phyloP scores from a whole-genome alignment of 495 filamentous ascomycete genomes.

The Neohortaea acidophila region DNA sequence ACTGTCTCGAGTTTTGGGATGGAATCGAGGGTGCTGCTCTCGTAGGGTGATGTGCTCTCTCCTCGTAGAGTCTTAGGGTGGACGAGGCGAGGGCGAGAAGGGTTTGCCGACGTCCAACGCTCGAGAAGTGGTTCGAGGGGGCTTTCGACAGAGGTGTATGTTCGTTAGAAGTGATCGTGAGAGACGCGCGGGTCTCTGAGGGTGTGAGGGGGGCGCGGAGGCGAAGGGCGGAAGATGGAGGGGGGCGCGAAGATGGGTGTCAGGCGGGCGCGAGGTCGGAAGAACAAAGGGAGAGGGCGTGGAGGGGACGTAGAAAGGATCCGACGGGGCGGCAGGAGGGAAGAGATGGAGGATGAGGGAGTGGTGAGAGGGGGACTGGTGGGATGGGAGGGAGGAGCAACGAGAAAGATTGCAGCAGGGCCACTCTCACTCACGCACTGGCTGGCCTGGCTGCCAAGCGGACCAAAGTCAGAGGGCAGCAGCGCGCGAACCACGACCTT shows the following conservation, averaged over 20 bases:
- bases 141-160: neutral
- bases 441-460: too few species aligned
- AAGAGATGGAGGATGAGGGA: too few species aligned
- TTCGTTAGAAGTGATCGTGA: neutral
- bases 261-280: too few species aligned
- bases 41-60: neutral
- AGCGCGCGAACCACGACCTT: too few species aligned
- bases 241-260: slow-evolving; percentile 1
- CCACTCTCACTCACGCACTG: too few species aligned
- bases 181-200: neutral
- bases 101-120: neutral
- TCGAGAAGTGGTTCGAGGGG: neutral
- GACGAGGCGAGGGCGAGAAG: slow-evolving; percentile 1
- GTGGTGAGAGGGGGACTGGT: too few species aligned
- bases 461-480: too few species aligned
- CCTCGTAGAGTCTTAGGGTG: neutral
- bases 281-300: too few species aligned
- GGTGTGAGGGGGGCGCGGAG: neutral
- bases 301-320: too few species aligned
- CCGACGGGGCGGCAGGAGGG: too few species aligned
- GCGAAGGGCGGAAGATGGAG: neutral
- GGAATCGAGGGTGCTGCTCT: neutral
- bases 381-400: too few species aligned
- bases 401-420: too few species aligned
- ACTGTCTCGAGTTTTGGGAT: neutral